Base-by-base conservation (phyloP, 257 asterid species). In the Mentha longifolia region DNA sequence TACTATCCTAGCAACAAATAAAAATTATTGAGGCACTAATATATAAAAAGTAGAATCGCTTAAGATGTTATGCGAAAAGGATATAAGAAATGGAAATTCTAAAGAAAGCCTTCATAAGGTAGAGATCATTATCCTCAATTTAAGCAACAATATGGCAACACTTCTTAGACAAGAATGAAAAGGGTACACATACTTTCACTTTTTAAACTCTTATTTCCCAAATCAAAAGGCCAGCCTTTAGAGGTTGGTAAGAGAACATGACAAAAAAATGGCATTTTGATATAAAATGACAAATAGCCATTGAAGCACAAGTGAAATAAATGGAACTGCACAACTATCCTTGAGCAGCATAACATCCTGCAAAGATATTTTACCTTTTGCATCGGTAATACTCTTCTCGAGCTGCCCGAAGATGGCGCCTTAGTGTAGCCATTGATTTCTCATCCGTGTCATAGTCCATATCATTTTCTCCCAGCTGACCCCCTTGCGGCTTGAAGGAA, bases 371-470 rank as follows among this genome's bases (percentile, higher is more conserved):
- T 59, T 70, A 92, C 99, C 99, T 95, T 87, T 87, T 92, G 84
- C 91, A 89, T 61, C 98, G 89, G 74, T 88, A 95, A 65, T 95
- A 95, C 84, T 95, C 97, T 82, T 95, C 99, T 19, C 95, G 92
- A 73, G 99, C 99, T 66, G 85, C 82, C 64, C 98, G 85, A 63
- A 95, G 93, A 88, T 92, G 90, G 70, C 97, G 90, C 84, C 97
- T 89, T 56, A 95, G 91, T 45, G 96, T 85, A 72, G 99, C 97
- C 99, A 95, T 95, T 61, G 99, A 95, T 83, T 95, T 95, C 80
- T 92, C 97, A 78, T 95, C 99, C 52, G 99, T 85, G 81, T 95
- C 99, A 67, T 95, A 95, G 75, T 95, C 99, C 98, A 95, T 88
- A 80, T 95, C 98, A 84, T 88, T 88, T 84, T 95, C 99, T 65